These are phyloP conservation scores for Cutaneotrichosporon mucoides DNA, from an alignment of 1,284 basidiomycete species.

Conservation along the genomic window DNA sequence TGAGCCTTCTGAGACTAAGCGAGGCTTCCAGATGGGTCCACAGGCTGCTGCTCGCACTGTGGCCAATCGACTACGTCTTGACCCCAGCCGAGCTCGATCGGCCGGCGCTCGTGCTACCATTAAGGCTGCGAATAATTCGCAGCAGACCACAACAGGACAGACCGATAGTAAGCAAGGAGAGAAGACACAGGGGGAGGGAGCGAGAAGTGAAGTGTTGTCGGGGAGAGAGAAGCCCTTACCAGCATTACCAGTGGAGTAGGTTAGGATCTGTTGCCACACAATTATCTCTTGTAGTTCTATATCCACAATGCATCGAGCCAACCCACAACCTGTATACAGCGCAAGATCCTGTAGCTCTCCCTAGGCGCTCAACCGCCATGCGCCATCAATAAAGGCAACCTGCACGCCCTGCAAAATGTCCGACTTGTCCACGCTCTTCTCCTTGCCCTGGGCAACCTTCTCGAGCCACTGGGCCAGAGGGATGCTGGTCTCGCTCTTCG, in stretches of 20 bases:
- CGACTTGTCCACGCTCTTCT: slow-evolving; percentile 25
- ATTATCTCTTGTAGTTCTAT: neutral
- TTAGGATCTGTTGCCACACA: neutral
- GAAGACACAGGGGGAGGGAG: neutral
- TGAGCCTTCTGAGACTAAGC: slow-evolving; percentile 38
- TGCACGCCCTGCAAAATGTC: slow-evolving; percentile 32
- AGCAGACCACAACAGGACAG: neutral
- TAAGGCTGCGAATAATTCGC: neutral
- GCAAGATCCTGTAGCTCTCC: neutral
- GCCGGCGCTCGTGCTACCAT: neutral
- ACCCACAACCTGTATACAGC: too few species aligned
- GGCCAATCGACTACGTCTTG: slow-evolving; percentile 40
- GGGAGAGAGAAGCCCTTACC: slow-evolving; percentile 22
- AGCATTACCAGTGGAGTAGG: slow-evolving; percentile 14
- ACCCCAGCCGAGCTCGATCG: slow-evolving; percentile 23
- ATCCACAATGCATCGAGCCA: neutral
- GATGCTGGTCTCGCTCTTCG: slow-evolving; percentile 6
- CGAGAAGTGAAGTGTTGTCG: neutral
- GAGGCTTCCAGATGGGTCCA: slow-evolving; percentile 41
- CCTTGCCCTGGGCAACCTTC: slow-evolving; percentile 28
- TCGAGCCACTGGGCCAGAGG: slow-evolving; percentile 23
- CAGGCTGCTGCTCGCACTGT: slow-evolving; percentile 42
- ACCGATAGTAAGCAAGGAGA: neutral
- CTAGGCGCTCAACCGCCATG: slow-evolving; percentile 27
- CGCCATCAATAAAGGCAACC: slow-evolving; percentile 29